Percentiles rank a stretch among this genome's conserved stretches.
phyloP scores from a whole-genome alignment of 371 early-diverging fungal genomes.

The Mucor racemosus region DNA sequence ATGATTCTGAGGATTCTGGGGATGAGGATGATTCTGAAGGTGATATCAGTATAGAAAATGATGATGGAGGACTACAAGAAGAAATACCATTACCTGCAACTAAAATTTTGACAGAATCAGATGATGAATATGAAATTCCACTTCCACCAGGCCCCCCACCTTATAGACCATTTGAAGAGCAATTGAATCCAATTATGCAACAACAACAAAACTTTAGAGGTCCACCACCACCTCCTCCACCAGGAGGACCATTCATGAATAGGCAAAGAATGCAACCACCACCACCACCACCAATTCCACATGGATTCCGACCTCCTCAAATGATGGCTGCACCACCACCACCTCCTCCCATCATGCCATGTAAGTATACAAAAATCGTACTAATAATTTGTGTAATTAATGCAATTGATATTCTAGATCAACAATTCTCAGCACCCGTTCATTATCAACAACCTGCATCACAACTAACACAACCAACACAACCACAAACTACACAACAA shows the following conservation, averaged over 20 bases:
- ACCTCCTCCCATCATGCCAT: slow-evolving; percentile 7
- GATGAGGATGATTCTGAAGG: slow-evolving; percentile 12
- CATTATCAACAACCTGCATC: slow-evolving; percentile 19
- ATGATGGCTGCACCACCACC: slow-evolving; percentile 17
- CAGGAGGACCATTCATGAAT: slow-evolving; percentile 15
- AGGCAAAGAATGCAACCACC: slow-evolving; percentile 10
- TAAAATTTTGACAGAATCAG: slow-evolving; percentile 34
- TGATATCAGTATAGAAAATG: not conserved
- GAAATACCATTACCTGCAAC: not conserved
- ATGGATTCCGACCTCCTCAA: slow-evolving; percentile 8
- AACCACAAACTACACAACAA: not conserved
- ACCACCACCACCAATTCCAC: slow-evolving; percentile 18
- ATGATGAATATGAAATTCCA: slow-evolving; percentile 52
- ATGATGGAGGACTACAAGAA: slow-evolving; percentile 21
- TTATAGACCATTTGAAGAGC: slow-evolving; percentile 36
- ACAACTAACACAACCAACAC: not conserved
- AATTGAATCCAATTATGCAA: slow-evolving; percentile 14
- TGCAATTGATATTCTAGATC: not conserved
- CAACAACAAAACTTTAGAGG: not conserved
- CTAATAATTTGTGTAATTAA: not conserved
- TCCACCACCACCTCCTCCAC: slow-evolving; percentile 21
- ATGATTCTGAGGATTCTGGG: slow-evolving; percentile 15
- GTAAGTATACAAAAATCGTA: slow-evolving; percentile 11
- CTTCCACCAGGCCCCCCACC: slow-evolving; percentile 54
- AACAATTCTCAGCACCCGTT: slow-evolving; percentile 15